phyloP scores from a whole-genome alignment of 2,329 filamentous ascomycete species.

The Alternaria burnsii region DNA sequence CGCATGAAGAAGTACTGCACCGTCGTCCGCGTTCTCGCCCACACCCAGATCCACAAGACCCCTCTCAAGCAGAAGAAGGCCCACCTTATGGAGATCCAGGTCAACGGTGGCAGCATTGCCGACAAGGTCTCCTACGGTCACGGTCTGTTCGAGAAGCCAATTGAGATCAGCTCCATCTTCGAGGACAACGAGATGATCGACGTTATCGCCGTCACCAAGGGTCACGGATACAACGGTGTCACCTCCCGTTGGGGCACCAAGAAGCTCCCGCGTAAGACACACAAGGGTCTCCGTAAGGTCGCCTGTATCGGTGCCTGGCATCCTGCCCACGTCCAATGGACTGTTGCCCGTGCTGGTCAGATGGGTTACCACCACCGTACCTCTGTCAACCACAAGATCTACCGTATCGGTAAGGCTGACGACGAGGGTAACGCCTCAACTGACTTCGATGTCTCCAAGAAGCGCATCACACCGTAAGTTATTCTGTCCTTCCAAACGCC shows the following conservation, averaged over 20 bases:
- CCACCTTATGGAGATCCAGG: conserved; percentile 99
- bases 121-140: conserved; percentile 98
- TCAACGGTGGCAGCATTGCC: conserved; percentile 95
- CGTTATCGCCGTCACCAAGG: conserved; percentile 99
- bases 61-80: conserved; percentile 99
- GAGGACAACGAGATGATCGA: conserved; percentile 99
- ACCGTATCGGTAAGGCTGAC: conserved; percentile 93
- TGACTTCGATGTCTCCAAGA: conserved; percentile 97
- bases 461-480: conserved; percentile 98
- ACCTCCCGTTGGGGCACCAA: conserved; percentile 99
- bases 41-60: conserved; percentile 99
- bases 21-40: conserved; percentile 97
- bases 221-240: conserved; percentile 98
- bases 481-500: background rate
- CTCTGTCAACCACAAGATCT: conserved; percentile 99
- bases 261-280: conserved; percentile 99
- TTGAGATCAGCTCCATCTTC: conserved; percentile 92
- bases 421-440: conserved; percentile 94
- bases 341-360: conserved; percentile 99
- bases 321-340: conserved; percentile 99
- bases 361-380: conserved; percentile 99
- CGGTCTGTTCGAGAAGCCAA: conserved; percentile 98
- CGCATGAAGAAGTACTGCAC: conserved; percentile 99
- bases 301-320: conserved; percentile 99
- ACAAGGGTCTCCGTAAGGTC: conserved; percentile 99